phyloP scores from a whole-genome alignment of 495 filamentous ascomycete genomes.

The Astrocystis sublimbata region DNA sequence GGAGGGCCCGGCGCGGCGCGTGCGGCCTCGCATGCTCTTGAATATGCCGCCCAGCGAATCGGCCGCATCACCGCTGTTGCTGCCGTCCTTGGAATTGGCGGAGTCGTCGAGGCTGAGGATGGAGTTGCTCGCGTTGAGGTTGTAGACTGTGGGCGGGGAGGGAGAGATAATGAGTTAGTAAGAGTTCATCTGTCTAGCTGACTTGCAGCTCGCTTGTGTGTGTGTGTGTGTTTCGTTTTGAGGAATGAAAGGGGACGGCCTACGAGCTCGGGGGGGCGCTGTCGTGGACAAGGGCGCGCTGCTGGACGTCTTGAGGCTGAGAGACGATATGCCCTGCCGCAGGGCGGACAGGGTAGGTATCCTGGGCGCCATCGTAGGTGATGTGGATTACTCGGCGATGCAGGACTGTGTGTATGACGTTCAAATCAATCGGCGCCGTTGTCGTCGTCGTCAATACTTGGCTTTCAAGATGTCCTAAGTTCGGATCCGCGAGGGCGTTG shows the following conservation, averaged over 20 bases:
- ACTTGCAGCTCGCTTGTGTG: neutral
- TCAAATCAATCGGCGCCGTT: neutral
- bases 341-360: slow-evolving; percentile 25
- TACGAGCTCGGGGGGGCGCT: slow-evolving; percentile 18
- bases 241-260: slow-evolving; percentile 1
- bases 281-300: slow-evolving; percentile 26
- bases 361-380: slow-evolving; percentile 33
- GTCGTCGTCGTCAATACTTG: slow-evolving; percentile 1
- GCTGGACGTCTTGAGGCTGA: slow-evolving; percentile 18
- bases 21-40: slow-evolving; percentile 5
- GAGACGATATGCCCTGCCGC: slow-evolving; percentile 22
- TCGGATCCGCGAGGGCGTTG: neutral
- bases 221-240: slow-evolving; percentile 16
- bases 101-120: slow-evolving; percentile 18
- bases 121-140: slow-evolving; percentile 5
- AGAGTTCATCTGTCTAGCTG: neutral
- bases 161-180: slow-evolving; percentile 11
- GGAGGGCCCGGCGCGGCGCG: neutral
- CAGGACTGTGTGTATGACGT: too few species aligned
- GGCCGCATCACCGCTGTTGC: slow-evolving; percentile 15
- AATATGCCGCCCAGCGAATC: slow-evolving; percentile 10
- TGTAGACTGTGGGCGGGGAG: slow-evolving; percentile 3
- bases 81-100: neutral
- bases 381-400: neutral
- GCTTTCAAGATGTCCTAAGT: neutral